Evolutionary conservation across 768 basidiomycete genomes (phyloP).

Genomic region (Lactifluus piperatus): DNA sequence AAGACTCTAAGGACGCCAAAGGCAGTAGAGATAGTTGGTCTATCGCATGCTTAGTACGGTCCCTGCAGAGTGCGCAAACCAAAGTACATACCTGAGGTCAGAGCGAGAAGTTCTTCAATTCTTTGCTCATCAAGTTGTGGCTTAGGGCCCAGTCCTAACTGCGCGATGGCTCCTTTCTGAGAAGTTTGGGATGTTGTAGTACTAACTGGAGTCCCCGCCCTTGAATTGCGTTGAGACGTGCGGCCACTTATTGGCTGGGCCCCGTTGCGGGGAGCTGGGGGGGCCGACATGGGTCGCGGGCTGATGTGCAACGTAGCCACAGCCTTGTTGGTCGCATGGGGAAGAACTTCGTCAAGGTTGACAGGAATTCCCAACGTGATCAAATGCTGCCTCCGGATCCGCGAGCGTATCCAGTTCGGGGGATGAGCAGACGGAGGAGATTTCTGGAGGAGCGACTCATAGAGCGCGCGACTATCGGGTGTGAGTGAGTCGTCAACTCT

Average conservation of each 20-base stretch:
- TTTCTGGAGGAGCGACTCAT: conserved; percentile 57
- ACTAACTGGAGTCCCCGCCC: conserved; percentile 37
- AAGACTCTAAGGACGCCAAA: conserved; percentile 52
- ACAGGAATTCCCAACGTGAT: conserved; percentile 90
- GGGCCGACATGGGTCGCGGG: conserved; percentile 75
- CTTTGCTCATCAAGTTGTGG: conserved; percentile 63
- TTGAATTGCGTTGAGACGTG: conserved; percentile 37
- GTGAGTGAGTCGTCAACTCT: conserved; percentile 23
- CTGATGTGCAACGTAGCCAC: conserved; percentile 77
- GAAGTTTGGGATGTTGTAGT: conserved; percentile 31
- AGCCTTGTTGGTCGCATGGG: conserved; percentile 51
- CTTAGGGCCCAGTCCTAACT: conserved; percentile 59
- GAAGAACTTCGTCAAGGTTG: conserved; percentile 87
- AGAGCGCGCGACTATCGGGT: conserved; percentile 69
- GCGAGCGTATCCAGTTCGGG: conserved; percentile 92
- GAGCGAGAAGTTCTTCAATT: conserved; percentile 55
- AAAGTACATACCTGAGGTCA: conserved; percentile 51
- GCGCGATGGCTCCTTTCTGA: conserved; percentile 29
- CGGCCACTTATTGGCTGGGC: conserved; percentile 27
- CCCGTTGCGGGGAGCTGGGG: conserved; percentile 48
- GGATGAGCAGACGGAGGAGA: conserved; percentile 69
- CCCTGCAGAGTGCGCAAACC: background rate
- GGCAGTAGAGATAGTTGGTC: conserved; percentile 69
- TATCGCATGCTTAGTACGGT: conserved; percentile 26
- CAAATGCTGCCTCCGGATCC: conserved; percentile 83